Evolutionary conservation across 306 rosid species (phyloP).

Genomic region (Mimosa bimucronata): DNA sequence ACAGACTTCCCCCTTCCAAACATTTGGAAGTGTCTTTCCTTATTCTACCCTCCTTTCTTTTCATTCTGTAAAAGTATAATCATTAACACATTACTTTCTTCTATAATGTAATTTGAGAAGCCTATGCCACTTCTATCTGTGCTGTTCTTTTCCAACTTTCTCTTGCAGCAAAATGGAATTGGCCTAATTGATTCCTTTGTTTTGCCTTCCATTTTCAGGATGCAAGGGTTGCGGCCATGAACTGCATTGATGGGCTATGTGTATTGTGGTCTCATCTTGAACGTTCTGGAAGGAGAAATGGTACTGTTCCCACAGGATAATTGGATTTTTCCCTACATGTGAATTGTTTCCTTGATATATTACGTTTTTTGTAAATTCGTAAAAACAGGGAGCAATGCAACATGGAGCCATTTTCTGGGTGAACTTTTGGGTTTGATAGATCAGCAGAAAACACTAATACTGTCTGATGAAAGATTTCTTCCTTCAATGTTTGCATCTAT

Average conservation of each 20-base stretch:
- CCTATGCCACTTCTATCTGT: not conserved
- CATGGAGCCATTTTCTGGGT: conserved; percentile 69
- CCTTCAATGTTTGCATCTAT: conserved; percentile 70
- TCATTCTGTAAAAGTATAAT: not conserved
- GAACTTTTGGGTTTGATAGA: conserved; percentile 63
- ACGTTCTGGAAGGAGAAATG: conserved; percentile 78
- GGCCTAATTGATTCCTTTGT: conserved; percentile 21
- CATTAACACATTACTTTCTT: conserved; percentile 18
- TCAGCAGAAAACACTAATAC: conserved; percentile 75
- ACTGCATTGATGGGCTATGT: conserved; percentile 62
- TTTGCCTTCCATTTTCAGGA: conserved; percentile 50
- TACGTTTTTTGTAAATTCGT: conserved; percentile 25
- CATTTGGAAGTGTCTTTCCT: not conserved
- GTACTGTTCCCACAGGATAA: conserved; percentile 48
- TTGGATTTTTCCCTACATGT: conserved; percentile 5
- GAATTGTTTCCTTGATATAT: conserved; percentile 11
- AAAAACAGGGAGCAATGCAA: conserved; percentile 66
- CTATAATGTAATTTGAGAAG: conserved; percentile 1
- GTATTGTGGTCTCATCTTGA: conserved; percentile 64
- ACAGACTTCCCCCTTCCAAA: too few species aligned
- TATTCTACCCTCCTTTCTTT: conserved; percentile 24
- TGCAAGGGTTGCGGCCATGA: conserved; percentile 72
- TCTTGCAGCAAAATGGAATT: conserved; percentile 12
- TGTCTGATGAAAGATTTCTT: conserved; percentile 77
- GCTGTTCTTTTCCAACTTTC: conserved; percentile 22